Percentiles rank a stretch among this genome's conserved stretches.
Conservation (phyloP, 768 basidiomycete genomes). For the Termitomyces sp. region DNA sequence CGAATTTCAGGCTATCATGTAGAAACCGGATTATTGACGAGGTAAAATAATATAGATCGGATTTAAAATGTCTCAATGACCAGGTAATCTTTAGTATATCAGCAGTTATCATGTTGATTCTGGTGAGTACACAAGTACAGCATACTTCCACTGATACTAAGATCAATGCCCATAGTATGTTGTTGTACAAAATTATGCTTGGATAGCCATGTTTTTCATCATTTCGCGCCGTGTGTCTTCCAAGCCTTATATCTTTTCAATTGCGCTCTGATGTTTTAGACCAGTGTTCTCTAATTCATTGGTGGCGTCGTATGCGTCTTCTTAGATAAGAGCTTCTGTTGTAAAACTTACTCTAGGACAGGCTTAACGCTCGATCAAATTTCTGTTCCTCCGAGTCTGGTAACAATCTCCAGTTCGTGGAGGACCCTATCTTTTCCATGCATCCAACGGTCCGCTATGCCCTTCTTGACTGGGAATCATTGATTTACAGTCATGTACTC, state of each 20-base stretch:
- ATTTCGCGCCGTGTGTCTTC: slow-evolving; percentile 9
- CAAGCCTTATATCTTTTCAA: not conserved
- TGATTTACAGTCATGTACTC: not conserved
- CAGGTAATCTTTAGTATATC: not conserved
- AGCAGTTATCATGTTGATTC: slow-evolving; percentile 5
- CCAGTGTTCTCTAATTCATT: slow-evolving; percentile 12
- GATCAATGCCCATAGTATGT: not conserved
- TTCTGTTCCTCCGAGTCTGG: slow-evolving; percentile 11
- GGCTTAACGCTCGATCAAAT: slow-evolving; percentile 16
- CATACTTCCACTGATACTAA: not conserved
- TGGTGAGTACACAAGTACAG: not conserved
- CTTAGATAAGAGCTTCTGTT: not conserved
- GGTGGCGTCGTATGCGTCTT: slow-evolving; percentile 10
- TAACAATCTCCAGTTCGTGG: slow-evolving; percentile 7
- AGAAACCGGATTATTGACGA: slow-evolving; percentile 12
- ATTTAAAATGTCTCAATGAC: not conserved
- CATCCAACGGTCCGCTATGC: not conserved
- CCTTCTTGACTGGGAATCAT: not conserved
- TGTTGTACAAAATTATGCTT: slow-evolving; percentile 1
- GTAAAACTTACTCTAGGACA: not conserved
- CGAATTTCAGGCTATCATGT: not conserved
- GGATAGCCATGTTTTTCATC: slow-evolving; percentile 11
- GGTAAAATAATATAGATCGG: not conserved
- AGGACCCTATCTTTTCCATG: not conserved
- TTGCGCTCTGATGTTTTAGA: not conserved